Evolutionary conservation across 2,329 filamentous ascomycete genomes (phyloP).

Genomic region (Drechslerella stenobrocha): DNA sequence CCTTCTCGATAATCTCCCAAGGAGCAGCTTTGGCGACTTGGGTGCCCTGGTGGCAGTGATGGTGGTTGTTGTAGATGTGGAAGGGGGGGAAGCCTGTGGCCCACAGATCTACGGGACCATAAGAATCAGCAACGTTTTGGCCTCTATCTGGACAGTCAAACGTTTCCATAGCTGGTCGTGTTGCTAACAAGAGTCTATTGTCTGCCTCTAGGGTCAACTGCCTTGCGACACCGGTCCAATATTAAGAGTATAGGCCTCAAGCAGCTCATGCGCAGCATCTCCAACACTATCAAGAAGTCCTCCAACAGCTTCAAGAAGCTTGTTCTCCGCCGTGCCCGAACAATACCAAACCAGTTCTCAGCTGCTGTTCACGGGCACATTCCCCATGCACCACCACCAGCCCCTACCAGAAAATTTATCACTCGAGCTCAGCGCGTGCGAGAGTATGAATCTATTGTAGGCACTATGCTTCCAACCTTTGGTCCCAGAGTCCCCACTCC

Average conservation of each 20-base stretch:
- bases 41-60: background rate
- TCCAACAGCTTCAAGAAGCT: constrained; percentile 23
- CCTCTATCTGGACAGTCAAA: background rate
- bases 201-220: constrained; percentile 21
- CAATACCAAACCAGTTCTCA: constrained; percentile 32
- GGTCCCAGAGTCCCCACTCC: constrained; percentile 32
- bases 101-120: background rate
- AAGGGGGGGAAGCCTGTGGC: background rate
- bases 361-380: constrained; percentile 19
- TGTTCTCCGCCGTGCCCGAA: constrained; percentile 20
- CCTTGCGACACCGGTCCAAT: constrained; percentile 14
- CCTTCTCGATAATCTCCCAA: too few species aligned
- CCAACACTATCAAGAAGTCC: constrained; percentile 3
- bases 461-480: constrained; percentile 10
- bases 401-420: constrained; percentile 6
- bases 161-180: constrained; percentile 16
- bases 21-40: constrained; percentile 4
- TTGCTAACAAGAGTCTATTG: constrained; percentile 19
- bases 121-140: too few species aligned
- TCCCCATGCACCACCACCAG: background rate
- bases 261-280: constrained; percentile 28
- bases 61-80: background rate
- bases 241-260: constrained; percentile 38
- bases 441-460: constrained; percentile 20
- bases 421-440: constrained; percentile 19